Evolutionary conservation across 371 early-diverging fungal genomes (phyloP).

Genomic region (Mortierella sp.): DNA sequence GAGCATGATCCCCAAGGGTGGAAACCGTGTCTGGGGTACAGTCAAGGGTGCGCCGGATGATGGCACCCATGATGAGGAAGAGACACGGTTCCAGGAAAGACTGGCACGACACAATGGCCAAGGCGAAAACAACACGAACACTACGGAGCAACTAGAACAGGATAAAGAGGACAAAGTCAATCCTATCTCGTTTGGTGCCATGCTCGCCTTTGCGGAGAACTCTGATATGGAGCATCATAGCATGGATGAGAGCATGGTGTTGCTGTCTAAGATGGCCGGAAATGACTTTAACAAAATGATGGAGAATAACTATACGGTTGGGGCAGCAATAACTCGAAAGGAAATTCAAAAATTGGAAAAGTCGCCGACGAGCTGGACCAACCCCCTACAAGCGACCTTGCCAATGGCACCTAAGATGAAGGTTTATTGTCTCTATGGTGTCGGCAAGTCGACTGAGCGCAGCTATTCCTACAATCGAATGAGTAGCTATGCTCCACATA

Average conservation of each 20-base stretch:
- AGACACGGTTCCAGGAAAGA: slow-evolving; percentile 37
- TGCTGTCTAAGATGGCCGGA: slow-evolving; percentile 64
- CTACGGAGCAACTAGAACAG: neutral
- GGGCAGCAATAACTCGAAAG: slow-evolving; percentile 64
- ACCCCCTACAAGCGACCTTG: slow-evolving; percentile 85
- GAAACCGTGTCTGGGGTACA: slow-evolving; percentile 85
- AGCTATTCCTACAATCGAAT: slow-evolving; percentile 73
- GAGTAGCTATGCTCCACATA: slow-evolving; percentile 33
- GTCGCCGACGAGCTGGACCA: slow-evolving; percentile 76
- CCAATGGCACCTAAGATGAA: slow-evolving; percentile 86
- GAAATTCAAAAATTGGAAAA: slow-evolving; percentile 59
- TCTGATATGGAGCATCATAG: slow-evolving; percentile 57
- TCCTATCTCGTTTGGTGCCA: slow-evolving; percentile 37
- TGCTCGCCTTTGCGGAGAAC: slow-evolving; percentile 44
- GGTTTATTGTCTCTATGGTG: slow-evolving; percentile 88
- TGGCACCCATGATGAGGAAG: slow-evolving; percentile 36
- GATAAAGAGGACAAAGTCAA: slow-evolving; percentile 16
- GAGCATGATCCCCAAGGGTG: slow-evolving; percentile 90
- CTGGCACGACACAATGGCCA: slow-evolving; percentile 20
- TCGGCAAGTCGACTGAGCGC: slow-evolving; percentile 83
- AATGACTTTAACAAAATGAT: slow-evolving; percentile 62
- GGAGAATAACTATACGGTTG: slow-evolving; percentile 71
- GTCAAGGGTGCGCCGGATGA: slow-evolving; percentile 75
- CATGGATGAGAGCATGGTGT: slow-evolving; percentile 61
- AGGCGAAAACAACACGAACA: slow-evolving; percentile 8